phyloP scores from a whole-genome alignment of 768 basidiomycete genomes.

The Lentinula aciculospora region DNA sequence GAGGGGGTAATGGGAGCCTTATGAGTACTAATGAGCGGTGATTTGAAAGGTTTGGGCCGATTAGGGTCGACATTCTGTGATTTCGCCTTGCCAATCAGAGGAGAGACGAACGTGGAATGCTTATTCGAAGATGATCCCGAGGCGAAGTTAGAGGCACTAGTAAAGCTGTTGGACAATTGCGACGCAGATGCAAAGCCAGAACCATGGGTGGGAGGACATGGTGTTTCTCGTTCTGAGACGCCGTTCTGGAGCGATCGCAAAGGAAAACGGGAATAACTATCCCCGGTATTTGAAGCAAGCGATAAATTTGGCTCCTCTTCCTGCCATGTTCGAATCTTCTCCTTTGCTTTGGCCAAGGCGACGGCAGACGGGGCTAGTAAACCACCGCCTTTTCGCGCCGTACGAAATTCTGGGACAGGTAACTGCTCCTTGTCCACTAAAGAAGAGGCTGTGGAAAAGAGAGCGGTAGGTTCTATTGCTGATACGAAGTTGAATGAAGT shows the following conservation, averaged over 20 bases:
- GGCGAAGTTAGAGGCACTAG: background rate
- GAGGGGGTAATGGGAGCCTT: slow-evolving; percentile 5
- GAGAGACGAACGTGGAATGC: background rate
- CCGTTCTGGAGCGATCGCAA: slow-evolving; percentile 2
- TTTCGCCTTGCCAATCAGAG: slow-evolving; percentile 5
- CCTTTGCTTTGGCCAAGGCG: slow-evolving; percentile 51
- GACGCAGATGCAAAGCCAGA: slow-evolving; percentile 1
- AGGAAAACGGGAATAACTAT: background rate
- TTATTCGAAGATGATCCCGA: background rate
- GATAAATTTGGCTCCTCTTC: slow-evolving; percentile 21
- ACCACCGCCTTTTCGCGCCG: slow-evolving; percentile 26
- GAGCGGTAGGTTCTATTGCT: background rate
- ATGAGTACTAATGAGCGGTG: slow-evolving; percentile 11
- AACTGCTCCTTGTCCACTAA: background rate
- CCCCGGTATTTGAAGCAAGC: background rate
- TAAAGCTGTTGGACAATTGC: background rate
- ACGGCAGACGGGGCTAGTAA: slow-evolving; percentile 44
- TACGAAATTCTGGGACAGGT: slow-evolving; percentile 20
- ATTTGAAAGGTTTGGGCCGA: slow-evolving; percentile 19
- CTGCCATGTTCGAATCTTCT: slow-evolving; percentile 44
- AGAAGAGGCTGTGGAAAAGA: background rate
- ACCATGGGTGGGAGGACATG: background rate
- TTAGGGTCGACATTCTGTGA: slow-evolving; percentile 4
- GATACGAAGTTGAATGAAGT: slow-evolving; percentile 1
- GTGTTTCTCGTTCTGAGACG: background rate